These are phyloP conservation scores for Debaryomyces fabryi DNA, from an alignment of 1,139 yeast genomes.

Conservation along the genomic window DNA sequence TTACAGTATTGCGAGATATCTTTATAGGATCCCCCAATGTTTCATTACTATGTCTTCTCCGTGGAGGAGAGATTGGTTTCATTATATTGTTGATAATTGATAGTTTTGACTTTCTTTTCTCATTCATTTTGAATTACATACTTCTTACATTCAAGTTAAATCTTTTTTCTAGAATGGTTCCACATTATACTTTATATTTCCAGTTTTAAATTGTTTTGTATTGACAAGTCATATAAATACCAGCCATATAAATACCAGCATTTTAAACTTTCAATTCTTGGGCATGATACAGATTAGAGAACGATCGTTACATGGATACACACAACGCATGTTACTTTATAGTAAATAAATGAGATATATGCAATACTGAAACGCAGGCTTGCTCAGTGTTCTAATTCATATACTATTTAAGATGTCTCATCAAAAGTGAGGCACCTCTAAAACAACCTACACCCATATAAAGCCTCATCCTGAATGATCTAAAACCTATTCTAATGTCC, in stretches of 20 bases:
- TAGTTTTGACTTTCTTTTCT: conserved; percentile 1
- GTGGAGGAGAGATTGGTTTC: neutral
- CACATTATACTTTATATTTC: neutral
- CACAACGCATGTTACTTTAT: neutral
- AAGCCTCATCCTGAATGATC: neutral
- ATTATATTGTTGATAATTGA: neutral
- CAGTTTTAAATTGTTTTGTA: neutral
- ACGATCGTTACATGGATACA: neutral
- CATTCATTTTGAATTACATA: neutral
- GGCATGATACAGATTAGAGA: neutral
- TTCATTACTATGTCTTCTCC: neutral
- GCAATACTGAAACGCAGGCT: conserved; percentile 2
- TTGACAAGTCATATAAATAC: neutral
- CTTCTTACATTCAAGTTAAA: neutral
- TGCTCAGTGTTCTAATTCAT: neutral
- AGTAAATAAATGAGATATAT: neutral
- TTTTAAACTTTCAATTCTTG: neutral
- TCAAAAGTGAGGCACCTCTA: neutral
- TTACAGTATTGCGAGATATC: neutral
- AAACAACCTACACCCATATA: neutral
- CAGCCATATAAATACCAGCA: neutral
- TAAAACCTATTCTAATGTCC: neutral
- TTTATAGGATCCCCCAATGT: neutral
- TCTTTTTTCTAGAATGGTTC: neutral
- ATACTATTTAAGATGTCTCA: neutral